Evolutionary conservation across 2,329 filamentous ascomycete species (phyloP).

Genomic region (Nothophoma quercina): DNA sequence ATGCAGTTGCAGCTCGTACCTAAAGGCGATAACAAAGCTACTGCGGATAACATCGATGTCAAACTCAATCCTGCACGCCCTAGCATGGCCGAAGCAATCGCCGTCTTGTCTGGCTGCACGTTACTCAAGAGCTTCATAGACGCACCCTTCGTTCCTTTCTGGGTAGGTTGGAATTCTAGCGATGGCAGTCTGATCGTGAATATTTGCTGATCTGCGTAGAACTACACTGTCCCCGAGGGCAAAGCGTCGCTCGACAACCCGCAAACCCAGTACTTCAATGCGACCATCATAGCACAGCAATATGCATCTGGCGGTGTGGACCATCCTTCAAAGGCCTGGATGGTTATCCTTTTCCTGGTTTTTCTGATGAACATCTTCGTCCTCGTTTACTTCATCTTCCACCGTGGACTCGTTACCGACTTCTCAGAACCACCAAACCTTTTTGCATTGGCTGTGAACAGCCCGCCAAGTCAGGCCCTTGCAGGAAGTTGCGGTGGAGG

Average conservation of each 20-base stretch:
- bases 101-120: constrained; percentile 73
- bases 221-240: constrained; percentile 38
- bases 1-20: constrained; percentile 53
- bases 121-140: constrained; percentile 67
- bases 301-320: constrained; percentile 73
- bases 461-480: constrained; percentile 60
- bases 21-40: constrained; percentile 7
- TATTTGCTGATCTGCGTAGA: constrained; percentile 26
- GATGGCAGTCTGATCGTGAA: not conserved
- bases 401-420: constrained; percentile 73
- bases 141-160: constrained; percentile 66
- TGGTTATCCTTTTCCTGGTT: constrained; percentile 69
- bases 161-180: constrained; percentile 33
- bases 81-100: constrained; percentile 75
- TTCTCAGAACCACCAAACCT: constrained; percentile 80
- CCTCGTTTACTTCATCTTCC: constrained; percentile 67
- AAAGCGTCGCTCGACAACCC: constrained; percentile 51
- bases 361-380: constrained; percentile 73
- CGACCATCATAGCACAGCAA: constrained; percentile 68
- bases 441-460: constrained; percentile 75
- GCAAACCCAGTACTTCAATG: constrained; percentile 68
- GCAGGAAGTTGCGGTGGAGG: constrained; percentile 65
- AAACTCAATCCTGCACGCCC: constrained; percentile 63
- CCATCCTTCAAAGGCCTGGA: constrained; percentile 71
- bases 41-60: constrained; percentile 26